Percentiles rank a stretch among this genome's conserved stretches.
These are phyloP conservation scores for Calonectria ilicicola DNA, from an alignment of 2,329 filamentous ascomycete genomes.

Conservation along the genomic window DNA sequence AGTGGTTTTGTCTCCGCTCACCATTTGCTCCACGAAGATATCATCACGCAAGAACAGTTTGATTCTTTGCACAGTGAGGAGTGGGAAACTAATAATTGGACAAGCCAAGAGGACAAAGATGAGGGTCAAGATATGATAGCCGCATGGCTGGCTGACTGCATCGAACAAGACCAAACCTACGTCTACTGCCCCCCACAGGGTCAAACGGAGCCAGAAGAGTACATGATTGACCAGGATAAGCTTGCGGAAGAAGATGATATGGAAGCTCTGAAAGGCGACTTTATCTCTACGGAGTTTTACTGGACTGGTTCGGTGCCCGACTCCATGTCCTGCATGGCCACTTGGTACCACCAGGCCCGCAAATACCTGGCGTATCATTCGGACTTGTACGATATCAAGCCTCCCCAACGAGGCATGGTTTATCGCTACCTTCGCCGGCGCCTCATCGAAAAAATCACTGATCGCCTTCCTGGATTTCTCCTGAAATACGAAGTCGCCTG, in stretches of 20 bases:
- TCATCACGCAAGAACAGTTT: constrained; percentile 74
- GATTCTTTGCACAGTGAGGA: constrained; percentile 57
- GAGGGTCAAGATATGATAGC: constrained; percentile 9
- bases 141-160: constrained; percentile 30
- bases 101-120: background rate
- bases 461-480: constrained; percentile 62
- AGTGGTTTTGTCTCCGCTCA: constrained; percentile 63
- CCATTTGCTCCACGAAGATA: constrained; percentile 62
- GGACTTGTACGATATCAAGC: constrained; percentile 72
- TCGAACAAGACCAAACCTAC: constrained; percentile 36
- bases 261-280: constrained; percentile 68
- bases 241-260: constrained; percentile 34
- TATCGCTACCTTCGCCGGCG: constrained; percentile 74
- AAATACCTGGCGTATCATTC: constrained; percentile 33
- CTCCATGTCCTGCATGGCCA: constrained; percentile 9
- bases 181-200: constrained; percentile 35
- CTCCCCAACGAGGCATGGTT: constrained; percentile 68
- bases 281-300: constrained; percentile 46
- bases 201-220: constrained; percentile 25
- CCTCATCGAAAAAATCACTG: constrained; percentile 60
- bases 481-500: constrained; percentile 62
- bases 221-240: background rate
- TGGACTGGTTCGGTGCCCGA: constrained; percentile 30
- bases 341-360: constrained; percentile 29
- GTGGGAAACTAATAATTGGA: constrained; percentile 31